Conservation (phyloP, 2,329 filamentous ascomycete genomes). For the Claviceps quebecensis region DNA sequence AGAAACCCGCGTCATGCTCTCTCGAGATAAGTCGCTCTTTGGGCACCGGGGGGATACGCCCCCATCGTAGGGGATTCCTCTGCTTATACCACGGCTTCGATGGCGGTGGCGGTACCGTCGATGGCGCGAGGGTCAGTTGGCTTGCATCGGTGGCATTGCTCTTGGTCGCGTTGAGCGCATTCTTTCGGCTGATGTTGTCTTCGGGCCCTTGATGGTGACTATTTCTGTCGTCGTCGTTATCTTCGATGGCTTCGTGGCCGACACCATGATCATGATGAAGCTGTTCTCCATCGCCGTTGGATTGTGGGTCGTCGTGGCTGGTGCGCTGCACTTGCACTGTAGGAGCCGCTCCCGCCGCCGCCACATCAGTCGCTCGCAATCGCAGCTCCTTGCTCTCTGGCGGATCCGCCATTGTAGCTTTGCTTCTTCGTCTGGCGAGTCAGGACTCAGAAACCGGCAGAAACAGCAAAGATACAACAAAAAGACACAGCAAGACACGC, state of each 20-base stretch:
- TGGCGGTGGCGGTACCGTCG: slow-evolving; percentile 14
- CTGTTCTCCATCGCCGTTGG: not conserved
- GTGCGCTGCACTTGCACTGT: not conserved
- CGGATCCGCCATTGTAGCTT: slow-evolving; percentile 13
- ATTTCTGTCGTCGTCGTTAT: slow-evolving; percentile 6
- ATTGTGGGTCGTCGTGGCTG: not conserved
- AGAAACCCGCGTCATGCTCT: slow-evolving; percentile 59
- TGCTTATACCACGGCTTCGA: slow-evolving; percentile 47
- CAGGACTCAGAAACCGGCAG: not conserved
- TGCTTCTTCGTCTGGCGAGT: not conserved
- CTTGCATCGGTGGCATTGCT: slow-evolving; percentile 42
- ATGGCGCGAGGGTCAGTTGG: slow-evolving; percentile 28
- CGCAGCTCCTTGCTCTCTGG: slow-evolving; percentile 13
- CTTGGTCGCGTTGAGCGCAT: slow-evolving; percentile 20
- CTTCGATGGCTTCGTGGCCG: not conserved
- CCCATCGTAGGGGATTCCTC: slow-evolving; percentile 48
- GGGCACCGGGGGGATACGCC: slow-evolving; percentile 39
- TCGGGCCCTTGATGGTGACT: slow-evolving; percentile 7
- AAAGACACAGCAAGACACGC: not conserved
- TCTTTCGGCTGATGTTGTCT: slow-evolving; percentile 1
- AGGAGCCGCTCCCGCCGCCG: slow-evolving; percentile 9
- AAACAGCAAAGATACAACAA: not conserved
- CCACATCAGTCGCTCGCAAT: slow-evolving; percentile 15
- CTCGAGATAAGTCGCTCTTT: slow-evolving; percentile 39
- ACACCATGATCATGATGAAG: not conserved